A percentile compares a stretch with the other conserved stretches of the same genome.
Conservation (phyloP, 129 eudicot genomes). For the Tanacetum coccineum region DNA sequence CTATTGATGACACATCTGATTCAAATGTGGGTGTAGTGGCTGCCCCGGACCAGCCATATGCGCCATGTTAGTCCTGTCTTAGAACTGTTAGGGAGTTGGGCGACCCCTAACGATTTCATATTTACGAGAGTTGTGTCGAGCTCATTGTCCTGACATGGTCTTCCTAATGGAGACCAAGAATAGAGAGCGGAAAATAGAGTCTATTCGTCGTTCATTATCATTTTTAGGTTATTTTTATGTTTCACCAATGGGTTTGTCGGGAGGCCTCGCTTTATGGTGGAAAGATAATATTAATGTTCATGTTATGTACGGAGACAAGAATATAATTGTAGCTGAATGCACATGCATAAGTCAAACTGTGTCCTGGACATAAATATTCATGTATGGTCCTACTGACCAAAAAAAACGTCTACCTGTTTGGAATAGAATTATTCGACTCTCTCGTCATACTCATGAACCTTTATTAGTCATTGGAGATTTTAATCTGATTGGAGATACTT, state of each 20-base stretch:
- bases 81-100: constrained; percentile 14
- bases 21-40: neutral
- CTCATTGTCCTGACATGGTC: neutral
- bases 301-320: too few relatives aligned
- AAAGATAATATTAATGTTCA: too few relatives aligned
- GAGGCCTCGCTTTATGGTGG: constrained; percentile 12
- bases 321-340: too few relatives aligned
- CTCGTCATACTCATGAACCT: too few relatives aligned
- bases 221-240: neutral
- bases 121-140: neutral
- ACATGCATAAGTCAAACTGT: too few relatives aligned
- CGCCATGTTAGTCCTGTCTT: constrained; percentile 2
- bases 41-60: neutral
- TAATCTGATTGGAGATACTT: too few relatives aligned
- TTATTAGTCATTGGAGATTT: too few relatives aligned
- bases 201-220: neutral
- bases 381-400: too few relatives aligned
- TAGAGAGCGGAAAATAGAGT: neutral
- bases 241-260: constrained; percentile 8
- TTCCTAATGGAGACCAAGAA: constrained; percentile 11
- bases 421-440: too few relatives aligned
- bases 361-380: too few relatives aligned
- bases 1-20: too few relatives aligned
- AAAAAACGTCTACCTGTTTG: too few relatives aligned
- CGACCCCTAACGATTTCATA: constrained; percentile 14